Evolutionary conservation across 495 filamentous ascomycete genomes (phyloP).

Genomic region (Thozetella sp.): DNA sequence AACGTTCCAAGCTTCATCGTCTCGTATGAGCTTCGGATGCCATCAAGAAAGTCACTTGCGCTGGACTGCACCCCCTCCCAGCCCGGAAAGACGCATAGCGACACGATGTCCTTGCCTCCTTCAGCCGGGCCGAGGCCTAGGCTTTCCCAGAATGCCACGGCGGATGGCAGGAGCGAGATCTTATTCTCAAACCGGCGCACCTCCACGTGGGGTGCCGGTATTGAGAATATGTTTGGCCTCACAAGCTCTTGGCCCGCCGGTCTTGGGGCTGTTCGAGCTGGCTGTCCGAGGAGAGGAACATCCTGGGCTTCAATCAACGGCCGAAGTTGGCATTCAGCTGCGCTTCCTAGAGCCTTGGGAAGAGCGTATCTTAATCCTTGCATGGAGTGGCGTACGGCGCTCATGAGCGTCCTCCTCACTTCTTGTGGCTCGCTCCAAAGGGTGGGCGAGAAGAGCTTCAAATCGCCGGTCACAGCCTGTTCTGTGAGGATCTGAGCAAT

Average conservation of each 20-base stretch:
- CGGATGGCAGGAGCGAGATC: constrained; percentile 78
- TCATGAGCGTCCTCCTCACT: constrained; percentile 32
- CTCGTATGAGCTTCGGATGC: constrained; percentile 75
- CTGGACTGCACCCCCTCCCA: constrained; percentile 58
- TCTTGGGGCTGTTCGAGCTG: constrained; percentile 44
- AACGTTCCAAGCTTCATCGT: constrained; percentile 77
- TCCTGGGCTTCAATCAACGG: constrained; percentile 54
- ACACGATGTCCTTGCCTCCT: constrained; percentile 77
- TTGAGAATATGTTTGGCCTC: constrained; percentile 42
- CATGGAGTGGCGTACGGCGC: constrained; percentile 37
- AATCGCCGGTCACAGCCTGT: constrained; percentile 51
- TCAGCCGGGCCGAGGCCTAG: constrained; percentile 79
- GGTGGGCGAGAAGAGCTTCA: constrained; percentile 19
- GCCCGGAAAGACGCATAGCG: constrained; percentile 78
- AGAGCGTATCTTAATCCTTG: constrained; percentile 36
- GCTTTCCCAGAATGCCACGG: constrained; percentile 88
- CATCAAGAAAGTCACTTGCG: constrained; percentile 69
- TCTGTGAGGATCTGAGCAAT: constrained; percentile 65
- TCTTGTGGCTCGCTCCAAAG: constrained; percentile 12
- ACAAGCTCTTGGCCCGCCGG: constrained; percentile 35
- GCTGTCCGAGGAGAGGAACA: constrained; percentile 44
- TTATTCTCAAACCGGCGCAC: constrained; percentile 73
- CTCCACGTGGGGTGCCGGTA: constrained; percentile 71
- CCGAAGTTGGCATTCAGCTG: constrained; percentile 39
- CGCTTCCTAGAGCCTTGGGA: constrained; percentile 34